These are phyloP conservation scores for Datisca glomerata DNA, from an alignment of 306 rosid species.

Conservation along the genomic window DNA sequence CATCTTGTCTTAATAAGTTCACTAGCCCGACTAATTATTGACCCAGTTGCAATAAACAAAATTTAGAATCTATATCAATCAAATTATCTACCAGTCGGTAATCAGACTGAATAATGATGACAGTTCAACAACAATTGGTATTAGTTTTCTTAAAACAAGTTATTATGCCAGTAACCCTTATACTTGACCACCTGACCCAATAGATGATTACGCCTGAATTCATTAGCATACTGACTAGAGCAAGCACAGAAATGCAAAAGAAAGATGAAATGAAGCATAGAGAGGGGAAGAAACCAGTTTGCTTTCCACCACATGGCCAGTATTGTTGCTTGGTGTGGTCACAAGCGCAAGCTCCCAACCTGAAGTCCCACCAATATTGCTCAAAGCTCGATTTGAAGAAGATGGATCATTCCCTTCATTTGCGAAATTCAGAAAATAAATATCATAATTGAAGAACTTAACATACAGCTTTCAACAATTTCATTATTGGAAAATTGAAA, in stretches of 20 bases:
- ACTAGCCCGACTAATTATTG: neutral
- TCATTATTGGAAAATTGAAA: neutral
- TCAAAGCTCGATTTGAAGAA: conserved; percentile 21
- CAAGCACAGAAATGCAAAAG: neutral
- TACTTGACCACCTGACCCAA: too few species aligned
- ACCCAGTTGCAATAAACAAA: too few species aligned
- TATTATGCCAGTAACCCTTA: too few species aligned
- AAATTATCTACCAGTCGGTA: neutral
- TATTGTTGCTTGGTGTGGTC: conserved; percentile 58
- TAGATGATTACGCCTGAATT: too few species aligned
- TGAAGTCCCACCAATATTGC: conserved; percentile 41
- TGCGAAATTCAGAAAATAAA: conserved; percentile 1
- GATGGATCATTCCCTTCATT: conserved; percentile 35
- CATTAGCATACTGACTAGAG: too few species aligned
- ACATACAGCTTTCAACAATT: neutral
- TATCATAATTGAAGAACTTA: conserved; percentile 5
- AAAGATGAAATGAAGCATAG: conserved; percentile 3
- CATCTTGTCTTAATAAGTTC: neutral
- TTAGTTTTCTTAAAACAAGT: too few species aligned
- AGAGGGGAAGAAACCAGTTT: conserved; percentile 39
- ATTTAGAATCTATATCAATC: too few species aligned
- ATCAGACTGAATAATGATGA: too few species aligned
- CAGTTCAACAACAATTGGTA: too few species aligned
- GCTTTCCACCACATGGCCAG: conserved; percentile 21
- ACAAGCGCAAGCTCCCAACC: conserved; percentile 93